These are phyloP conservation scores for Mucor mucedo DNA, from an alignment of 371 early-diverging fungal species.

Conservation along the genomic window DNA sequence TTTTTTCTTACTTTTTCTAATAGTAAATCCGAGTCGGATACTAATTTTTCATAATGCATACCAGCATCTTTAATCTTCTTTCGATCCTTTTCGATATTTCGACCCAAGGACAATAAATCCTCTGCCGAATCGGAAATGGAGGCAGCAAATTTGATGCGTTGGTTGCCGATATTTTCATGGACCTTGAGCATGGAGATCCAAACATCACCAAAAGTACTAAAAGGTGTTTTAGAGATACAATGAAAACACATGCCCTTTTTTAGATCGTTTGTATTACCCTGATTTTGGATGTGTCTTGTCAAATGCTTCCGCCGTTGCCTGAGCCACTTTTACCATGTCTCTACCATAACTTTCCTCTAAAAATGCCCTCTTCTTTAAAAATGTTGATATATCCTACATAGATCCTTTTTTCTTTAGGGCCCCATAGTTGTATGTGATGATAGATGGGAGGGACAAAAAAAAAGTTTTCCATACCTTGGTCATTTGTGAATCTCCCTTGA, in stretches of 20 bases:
- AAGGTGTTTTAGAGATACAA: not conserved
- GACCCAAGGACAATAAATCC: constrained; percentile 67
- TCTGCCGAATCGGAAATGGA: constrained; percentile 72
- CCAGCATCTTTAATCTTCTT: constrained; percentile 86
- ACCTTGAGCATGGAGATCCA: constrained; percentile 69
- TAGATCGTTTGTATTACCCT: constrained; percentile 36
- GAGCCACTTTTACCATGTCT: constrained; percentile 57
- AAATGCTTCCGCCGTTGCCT: constrained; percentile 49
- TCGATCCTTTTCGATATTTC: constrained; percentile 80
- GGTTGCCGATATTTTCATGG: constrained; percentile 80
- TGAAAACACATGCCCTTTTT: not conserved
- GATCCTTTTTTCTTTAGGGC: not conserved
- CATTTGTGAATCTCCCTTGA: constrained; percentile 31
- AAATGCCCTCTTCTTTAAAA: constrained; percentile 63
- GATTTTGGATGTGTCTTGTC: constrained; percentile 54
- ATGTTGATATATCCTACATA: constrained; percentile 54
- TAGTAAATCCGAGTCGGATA: constrained; percentile 70
- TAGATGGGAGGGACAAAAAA: no score
- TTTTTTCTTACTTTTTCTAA: constrained; percentile 70
- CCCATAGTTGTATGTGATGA: not conserved
- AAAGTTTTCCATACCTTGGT: constrained; percentile 25
- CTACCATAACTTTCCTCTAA: constrained; percentile 67
- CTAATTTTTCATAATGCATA: constrained; percentile 67
- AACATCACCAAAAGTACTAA: constrained; percentile 63
- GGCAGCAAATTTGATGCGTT: constrained; percentile 66